phyloP scores from a whole-genome alignment of 2,329 filamentous ascomycete species.

The Exophiala bonariae region DNA sequence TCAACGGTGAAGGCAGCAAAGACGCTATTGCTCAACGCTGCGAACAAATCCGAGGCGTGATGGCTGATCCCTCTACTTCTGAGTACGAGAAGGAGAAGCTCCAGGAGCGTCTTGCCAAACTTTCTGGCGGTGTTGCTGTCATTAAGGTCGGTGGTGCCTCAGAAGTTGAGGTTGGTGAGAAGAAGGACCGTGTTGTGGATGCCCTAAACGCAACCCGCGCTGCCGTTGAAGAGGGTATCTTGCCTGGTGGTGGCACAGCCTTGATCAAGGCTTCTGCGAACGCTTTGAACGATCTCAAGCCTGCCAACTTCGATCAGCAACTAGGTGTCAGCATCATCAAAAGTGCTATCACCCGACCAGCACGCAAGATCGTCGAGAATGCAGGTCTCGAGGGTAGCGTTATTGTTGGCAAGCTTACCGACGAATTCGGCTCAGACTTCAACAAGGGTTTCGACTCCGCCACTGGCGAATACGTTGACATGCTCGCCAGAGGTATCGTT shows the following conservation, averaged over 20 bases:
- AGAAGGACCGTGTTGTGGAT: conserved; percentile 99
- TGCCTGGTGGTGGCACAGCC: conserved; percentile 96
- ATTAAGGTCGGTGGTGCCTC: conserved; percentile 98
- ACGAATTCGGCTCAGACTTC: conserved; percentile 89
- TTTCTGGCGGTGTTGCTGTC: conserved; percentile 97
- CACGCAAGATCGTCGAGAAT: conserved; percentile 95
- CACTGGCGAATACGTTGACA: conserved; percentile 98
- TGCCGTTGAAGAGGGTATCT: conserved; percentile 97
- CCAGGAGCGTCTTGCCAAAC: conserved; percentile 98
- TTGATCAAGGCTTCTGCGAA: conserved; percentile 95
- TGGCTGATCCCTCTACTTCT: conserved; percentile 87
- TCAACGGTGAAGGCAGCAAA: conserved; percentile 96
- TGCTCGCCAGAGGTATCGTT: conserved; percentile 95
- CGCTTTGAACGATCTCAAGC: conserved; percentile 78
- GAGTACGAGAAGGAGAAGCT: conserved; percentile 99
- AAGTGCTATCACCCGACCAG: conserved; percentile 94
- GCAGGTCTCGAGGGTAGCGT: conserved; percentile 94
- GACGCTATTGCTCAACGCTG: conserved; percentile 91
- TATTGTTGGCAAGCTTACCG: conserved; percentile 95
- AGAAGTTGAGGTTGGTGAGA: conserved; percentile 98
- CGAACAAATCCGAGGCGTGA: conserved; percentile 98
- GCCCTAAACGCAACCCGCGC: conserved; percentile 96
- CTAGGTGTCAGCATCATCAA: conserved; percentile 97
- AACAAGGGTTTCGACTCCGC: conserved; percentile 97
- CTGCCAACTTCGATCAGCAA: conserved; percentile 97